Percentiles rank a stretch among this genome's conserved stretches.
Evolutionary conservation across 306 rosid genomes (phyloP).

Genomic region (Trifolium pratense): DNA sequence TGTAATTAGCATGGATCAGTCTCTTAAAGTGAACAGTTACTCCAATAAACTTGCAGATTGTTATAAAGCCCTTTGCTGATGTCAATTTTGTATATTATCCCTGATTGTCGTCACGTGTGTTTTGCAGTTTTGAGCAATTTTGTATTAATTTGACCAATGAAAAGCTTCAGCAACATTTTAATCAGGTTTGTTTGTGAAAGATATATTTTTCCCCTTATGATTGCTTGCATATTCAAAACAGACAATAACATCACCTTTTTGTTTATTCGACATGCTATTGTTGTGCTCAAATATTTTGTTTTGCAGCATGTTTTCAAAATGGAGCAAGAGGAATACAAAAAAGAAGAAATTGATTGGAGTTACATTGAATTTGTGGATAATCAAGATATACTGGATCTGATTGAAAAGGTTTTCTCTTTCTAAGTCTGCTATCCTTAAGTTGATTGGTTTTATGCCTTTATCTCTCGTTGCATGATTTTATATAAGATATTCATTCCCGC

Average conservation of each 20-base stretch:
- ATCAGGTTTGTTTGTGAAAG: conserved; percentile 68
- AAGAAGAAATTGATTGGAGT: conserved; percentile 99
- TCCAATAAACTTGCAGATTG: conserved; percentile 19
- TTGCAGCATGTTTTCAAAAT: conserved; percentile 98
- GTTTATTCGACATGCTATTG: conserved; percentile 17
- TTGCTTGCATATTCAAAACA: conserved; percentile 29
- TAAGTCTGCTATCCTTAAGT: conserved; percentile 32
- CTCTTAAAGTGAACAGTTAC: conserved; percentile 35
- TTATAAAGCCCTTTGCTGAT: conserved; percentile 20
- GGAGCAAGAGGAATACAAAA: conserved; percentile 99
- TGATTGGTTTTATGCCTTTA: conserved; percentile 33
- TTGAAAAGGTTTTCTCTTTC: conserved; percentile 84
- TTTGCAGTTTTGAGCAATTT: conserved; percentile 94
- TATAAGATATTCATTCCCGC: conserved; percentile 27
- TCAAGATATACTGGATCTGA: conserved; percentile 91
- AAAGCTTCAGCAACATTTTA: conserved; percentile 99
- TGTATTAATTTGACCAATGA: conserved; percentile 99
- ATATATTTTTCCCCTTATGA: neutral
- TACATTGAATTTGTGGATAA: conserved; percentile 99
- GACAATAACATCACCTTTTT: neutral
- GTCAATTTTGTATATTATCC: conserved; percentile 14
- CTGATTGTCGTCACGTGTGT: conserved; percentile 14
- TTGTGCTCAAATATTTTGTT: conserved; percentile 41
- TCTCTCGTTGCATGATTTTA: conserved; percentile 15
- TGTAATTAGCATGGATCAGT: conserved; percentile 41